Evolutionary conservation across 495 filamentous ascomycete species (phyloP).

Genomic region (Annulohypoxylon stygium): DNA sequence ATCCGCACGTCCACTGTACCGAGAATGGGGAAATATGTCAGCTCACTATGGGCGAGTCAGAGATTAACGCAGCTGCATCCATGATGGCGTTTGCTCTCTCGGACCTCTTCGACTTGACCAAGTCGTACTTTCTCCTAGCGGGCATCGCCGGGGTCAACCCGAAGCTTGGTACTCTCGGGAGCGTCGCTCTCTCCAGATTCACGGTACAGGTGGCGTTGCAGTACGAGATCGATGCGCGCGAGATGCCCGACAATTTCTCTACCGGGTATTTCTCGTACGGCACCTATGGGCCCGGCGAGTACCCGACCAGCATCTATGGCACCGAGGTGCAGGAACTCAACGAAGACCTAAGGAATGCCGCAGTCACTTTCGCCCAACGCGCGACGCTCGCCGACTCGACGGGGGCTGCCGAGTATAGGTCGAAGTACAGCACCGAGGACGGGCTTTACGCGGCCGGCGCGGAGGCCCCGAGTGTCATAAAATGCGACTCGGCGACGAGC

Average conservation of each 20-base stretch:
- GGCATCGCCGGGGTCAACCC: conserved; percentile 82
- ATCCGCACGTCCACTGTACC: conserved; percentile 74
- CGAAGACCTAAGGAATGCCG: conserved; percentile 68
- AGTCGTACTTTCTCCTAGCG: conserved; percentile 77
- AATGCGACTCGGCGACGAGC: conserved; percentile 76
- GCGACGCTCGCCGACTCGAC: conserved; percentile 69
- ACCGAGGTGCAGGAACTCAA: conserved; percentile 85
- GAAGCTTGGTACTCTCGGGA: conserved; percentile 70
- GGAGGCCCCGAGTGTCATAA: conserved; percentile 67
- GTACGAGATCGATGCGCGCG: conserved; percentile 79
- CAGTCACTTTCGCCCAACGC: conserved; percentile 66
- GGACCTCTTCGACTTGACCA: conserved; percentile 71
- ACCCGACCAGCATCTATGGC: conserved; percentile 75
- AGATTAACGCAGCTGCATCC: conserved; percentile 81
- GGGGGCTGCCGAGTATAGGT: conserved; percentile 68
- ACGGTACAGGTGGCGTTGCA: conserved; percentile 79
- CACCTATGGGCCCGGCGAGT: conserved; percentile 64
- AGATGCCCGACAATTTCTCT: conserved; percentile 73
- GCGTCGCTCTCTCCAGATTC: conserved; percentile 75
- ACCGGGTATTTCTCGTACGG: conserved; percentile 78
- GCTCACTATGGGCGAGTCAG: conserved; percentile 67
- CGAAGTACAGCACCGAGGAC: conserved; percentile 63
- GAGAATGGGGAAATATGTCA: conserved; percentile 71
- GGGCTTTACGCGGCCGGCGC: conserved; percentile 65
- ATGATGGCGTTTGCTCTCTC: conserved; percentile 71